phyloP scores from a whole-genome alignment of 83 land plant species.

The Picea abies region DNA sequence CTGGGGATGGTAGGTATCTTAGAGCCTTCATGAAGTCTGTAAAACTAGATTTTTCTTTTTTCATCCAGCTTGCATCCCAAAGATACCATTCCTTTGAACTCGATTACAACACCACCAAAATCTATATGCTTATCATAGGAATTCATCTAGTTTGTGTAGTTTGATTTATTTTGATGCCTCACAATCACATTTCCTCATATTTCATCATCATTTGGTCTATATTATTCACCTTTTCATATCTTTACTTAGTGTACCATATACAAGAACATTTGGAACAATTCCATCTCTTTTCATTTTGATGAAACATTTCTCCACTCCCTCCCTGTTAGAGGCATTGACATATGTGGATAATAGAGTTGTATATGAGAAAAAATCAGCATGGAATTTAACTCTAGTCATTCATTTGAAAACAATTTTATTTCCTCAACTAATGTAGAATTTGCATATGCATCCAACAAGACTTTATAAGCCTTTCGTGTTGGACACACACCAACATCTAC shows the following conservation, averaged over 20 bases:
- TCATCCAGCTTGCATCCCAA: too few species aligned
- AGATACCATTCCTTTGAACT: too few species aligned
- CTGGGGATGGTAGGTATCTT: too few species aligned
- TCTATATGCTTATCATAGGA: too few species aligned
- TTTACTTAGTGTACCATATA: slow-evolving; percentile 77
- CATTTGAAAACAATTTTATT: slow-evolving; percentile 75
- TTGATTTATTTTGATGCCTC: too few species aligned
- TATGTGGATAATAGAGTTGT: slow-evolving; percentile 83
- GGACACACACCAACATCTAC: too few species aligned
- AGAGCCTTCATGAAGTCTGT: too few species aligned
- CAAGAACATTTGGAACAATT: slow-evolving; percentile 66
- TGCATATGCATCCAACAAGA: slow-evolving; percentile 91
- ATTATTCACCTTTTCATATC: slow-evolving; percentile 31
- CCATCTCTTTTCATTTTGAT: slow-evolving; percentile 61
- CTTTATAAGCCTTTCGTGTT: slow-evolving; percentile 86
- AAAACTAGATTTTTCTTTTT: too few species aligned
- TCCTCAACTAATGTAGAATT: slow-evolving; percentile 84
- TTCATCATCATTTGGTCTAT: too few species aligned
- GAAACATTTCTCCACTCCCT: slow-evolving; percentile 74
- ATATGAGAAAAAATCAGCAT: slow-evolving; percentile 74
- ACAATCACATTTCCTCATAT: too few species aligned
- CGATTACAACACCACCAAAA: too few species aligned
- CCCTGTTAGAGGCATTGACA: slow-evolving; percentile 77
- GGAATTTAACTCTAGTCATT: slow-evolving; percentile 81
- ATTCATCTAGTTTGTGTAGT: too few species aligned